phyloP scores from a whole-genome alignment of 2,329 filamentous ascomycete genomes.

The Cercospora berteroae region DNA sequence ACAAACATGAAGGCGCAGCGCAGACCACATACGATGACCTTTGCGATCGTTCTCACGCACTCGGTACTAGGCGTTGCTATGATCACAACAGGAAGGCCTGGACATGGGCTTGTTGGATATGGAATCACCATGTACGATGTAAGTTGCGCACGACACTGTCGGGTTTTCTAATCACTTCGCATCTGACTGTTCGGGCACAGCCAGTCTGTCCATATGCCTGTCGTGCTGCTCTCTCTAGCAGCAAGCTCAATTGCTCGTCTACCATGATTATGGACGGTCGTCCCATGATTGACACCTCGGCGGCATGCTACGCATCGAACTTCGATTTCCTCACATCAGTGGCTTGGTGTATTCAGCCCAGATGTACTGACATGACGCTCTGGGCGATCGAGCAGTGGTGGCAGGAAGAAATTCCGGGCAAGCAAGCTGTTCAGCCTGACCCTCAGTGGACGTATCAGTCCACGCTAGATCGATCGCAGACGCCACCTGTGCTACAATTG shows the following conservation, averaged over 20 bases:
- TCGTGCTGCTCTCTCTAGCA: background rate
- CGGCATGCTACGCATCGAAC: background rate
- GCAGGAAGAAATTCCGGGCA: background rate
- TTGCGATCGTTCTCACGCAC: no score
- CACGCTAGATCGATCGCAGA: background rate
- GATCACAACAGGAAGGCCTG: background rate
- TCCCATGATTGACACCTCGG: background rate
- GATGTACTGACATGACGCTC: background rate
- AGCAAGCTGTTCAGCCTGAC: background rate
- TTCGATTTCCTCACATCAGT: background rate
- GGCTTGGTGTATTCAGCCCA: background rate
- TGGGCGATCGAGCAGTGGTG: background rate
- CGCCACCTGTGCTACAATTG: no score
- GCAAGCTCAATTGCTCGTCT: background rate
- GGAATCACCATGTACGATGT: background rate
- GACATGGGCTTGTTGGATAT: background rate
- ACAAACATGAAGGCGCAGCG: no score
- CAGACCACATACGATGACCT: no score
- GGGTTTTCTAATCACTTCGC: no score
- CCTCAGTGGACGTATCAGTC: background rate
- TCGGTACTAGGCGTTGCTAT: no score
- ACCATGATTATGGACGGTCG: background rate
- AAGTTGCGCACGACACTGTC: background rate
- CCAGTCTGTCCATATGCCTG: background rate
- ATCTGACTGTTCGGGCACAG: no score